These are phyloP conservation scores for Dothideomycetidae sp. DNA, from an alignment of 2,329 filamentous ascomycete species.

Conservation along the genomic window DNA sequence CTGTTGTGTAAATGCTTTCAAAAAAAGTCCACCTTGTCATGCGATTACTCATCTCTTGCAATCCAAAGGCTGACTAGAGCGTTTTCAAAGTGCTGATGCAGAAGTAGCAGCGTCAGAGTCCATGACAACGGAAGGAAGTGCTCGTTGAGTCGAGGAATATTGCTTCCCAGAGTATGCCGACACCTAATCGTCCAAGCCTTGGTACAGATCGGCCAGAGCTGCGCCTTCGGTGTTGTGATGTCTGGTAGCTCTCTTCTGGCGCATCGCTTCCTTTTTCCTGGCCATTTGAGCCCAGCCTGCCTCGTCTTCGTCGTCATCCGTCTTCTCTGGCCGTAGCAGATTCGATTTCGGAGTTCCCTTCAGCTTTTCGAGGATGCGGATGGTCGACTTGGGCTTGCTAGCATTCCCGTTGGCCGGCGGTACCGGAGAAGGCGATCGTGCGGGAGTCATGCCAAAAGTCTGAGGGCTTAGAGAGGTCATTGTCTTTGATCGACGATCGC, in stretches of 20 bases:
- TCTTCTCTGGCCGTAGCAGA: background rate
- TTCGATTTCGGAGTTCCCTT: conserved; percentile 20
- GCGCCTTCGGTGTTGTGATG: conserved; percentile 1
- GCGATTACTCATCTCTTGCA: background rate
- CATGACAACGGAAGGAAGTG: too few species aligned
- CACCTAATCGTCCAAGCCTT: conserved; percentile 8
- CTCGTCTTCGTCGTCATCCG: conserved; percentile 20
- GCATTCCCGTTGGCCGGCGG: conserved; percentile 9
- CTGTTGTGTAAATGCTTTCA: too few species aligned
- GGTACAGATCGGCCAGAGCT: conserved; percentile 4
- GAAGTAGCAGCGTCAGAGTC: too few species aligned
- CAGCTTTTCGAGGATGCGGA: conserved; percentile 24
- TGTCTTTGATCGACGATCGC: conserved; percentile 24
- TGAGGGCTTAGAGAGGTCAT: conserved; percentile 19
- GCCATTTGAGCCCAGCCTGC: conserved; percentile 23
- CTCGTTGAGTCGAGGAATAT: background rate
- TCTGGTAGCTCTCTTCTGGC: conserved; percentile 6
- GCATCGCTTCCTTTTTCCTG: conserved; percentile 21
- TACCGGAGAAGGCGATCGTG: conserved; percentile 10
- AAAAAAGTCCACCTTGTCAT: background rate
- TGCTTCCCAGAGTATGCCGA: background rate
- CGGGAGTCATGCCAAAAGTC: conserved; percentile 13
- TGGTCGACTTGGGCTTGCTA: conserved; percentile 17
- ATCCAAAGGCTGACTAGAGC: background rate
- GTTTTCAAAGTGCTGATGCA: too few species aligned